Evolutionary conservation across 2,329 filamentous ascomycete genomes (phyloP), one percentile per base, ranked within the genome.

Genomic region (Aspergillus sojae): DNA sequence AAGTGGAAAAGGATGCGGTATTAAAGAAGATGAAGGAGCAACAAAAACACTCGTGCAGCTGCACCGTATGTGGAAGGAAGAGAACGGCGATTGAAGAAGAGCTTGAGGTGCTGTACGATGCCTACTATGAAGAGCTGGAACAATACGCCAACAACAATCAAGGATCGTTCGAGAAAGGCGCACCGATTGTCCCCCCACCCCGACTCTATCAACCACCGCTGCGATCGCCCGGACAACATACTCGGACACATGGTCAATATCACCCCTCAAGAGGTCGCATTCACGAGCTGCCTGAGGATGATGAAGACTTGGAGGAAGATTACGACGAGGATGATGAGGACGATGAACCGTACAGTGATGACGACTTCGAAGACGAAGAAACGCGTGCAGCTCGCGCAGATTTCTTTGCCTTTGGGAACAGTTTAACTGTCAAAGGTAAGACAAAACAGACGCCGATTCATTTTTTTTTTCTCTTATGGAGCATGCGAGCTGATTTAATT

Each of bases 11-110:
- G 81, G 94, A 99, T 79, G 94, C 95, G 9, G 95, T 99, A 0
- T 82, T 99, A 62, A 93, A 92, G 75, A 99, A 99, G 84, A 99
- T 99, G 95, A 99, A 99, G 84, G 95, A 99, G 79, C 95, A 99
- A 79, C 95, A 99, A 79, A 98, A 98, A 80, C 94, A 98, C 78
- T 98, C 94, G 2, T 99, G 95, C 83, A 97, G 94, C 77, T 99
- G 95, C 79, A 96, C 93, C 5, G 94, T 99, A 46, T 99, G 95
- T 78, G 95, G 95, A 59, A 88, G 95, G 69, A 99, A 99, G 82
- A 89, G 95, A 60, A 97, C 91, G 14, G 95, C 95, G 45, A 99
- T 99, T 70, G 95, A 99, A 79, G 95, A 99, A 80, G 95, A 99
- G 79, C 84, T 99, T 14, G 95, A 99, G 76, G 94, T 96, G 21